Evolutionary conservation across 1,139 yeast species (phyloP).

Genomic region (Schwanniomyces etchellsii): DNA sequence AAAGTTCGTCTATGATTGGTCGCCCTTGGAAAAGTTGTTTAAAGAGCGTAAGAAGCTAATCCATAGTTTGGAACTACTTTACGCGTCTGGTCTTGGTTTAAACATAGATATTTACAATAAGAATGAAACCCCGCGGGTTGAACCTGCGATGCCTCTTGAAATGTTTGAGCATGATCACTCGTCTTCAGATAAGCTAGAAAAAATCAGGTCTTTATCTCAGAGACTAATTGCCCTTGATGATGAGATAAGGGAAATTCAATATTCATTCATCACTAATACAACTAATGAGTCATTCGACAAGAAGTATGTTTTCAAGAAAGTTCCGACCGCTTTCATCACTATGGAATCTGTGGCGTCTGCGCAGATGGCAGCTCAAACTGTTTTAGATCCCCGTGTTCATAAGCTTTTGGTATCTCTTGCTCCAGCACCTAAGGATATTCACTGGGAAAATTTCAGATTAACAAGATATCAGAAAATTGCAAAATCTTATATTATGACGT

Average conservation of each 20-base stretch:
- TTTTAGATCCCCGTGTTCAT: constrained; percentile 70
- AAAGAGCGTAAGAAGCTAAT: constrained; percentile 27
- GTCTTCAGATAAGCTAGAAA: constrained; percentile 11
- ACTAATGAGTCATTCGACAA: constrained; percentile 22
- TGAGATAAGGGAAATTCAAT: constrained; percentile 25
- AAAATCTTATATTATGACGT: constrained; percentile 56
- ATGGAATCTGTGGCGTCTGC: constrained; percentile 84
- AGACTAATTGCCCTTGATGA: constrained; percentile 21
- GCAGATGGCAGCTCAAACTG: constrained; percentile 83
- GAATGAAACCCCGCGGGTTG: constrained; percentile 23
- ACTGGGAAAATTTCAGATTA: constrained; percentile 67
- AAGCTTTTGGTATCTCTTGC: constrained; percentile 66
- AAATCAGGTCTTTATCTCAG: constrained; percentile 11
- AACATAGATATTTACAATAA: constrained; percentile 35
- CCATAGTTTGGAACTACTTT: constrained; percentile 36
- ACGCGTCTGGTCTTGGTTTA: constrained; percentile 41
- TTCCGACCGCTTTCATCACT: constrained; percentile 72
- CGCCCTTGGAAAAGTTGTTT: constrained; percentile 40
- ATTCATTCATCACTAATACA: constrained; percentile 20
- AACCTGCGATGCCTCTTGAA: constrained; percentile 6
- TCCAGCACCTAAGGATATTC: constrained; percentile 77
- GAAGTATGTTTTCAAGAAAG: constrained; percentile 26
- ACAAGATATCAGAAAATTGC: constrained; percentile 49
- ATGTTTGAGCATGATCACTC: constrained; percentile 1
- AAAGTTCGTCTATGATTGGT: constrained; percentile 52